Conservation (phyloP, 345 rosid species). For the Reutealis trisperma region DNA sequence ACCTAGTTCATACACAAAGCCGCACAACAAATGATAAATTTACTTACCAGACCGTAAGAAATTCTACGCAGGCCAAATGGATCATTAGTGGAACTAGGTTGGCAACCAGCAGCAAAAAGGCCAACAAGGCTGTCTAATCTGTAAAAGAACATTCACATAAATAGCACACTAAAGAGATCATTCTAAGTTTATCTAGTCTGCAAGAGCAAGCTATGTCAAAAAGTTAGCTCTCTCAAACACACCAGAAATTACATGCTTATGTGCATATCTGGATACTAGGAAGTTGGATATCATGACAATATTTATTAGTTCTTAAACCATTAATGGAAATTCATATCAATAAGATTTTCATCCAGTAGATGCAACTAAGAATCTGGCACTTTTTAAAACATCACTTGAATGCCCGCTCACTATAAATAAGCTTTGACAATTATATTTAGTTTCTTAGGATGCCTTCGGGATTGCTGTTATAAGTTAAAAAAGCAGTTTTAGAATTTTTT, state of each 20-base stretch:
- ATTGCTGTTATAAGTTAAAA: too few relatives aligned
- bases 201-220: background rate
- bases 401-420: background rate
- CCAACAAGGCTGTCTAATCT: constrained; percentile 96
- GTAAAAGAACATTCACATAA: constrained; percentile 28
- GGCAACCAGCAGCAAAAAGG: constrained; percentile 96
- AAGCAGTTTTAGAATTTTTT: too few relatives aligned
- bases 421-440: background rate
- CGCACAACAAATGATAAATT: constrained; percentile 15
- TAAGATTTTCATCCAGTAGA: too few relatives aligned
- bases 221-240: background rate
- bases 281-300: background rate
- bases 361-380: background rate
- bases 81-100: constrained; percentile 90
- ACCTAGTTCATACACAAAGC: background rate
- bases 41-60: constrained; percentile 88
- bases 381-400: background rate
- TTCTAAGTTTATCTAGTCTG: background rate
- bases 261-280: background rate
- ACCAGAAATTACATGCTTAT: background rate
- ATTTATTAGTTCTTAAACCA: background rate
- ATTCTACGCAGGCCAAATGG: constrained; percentile 95
- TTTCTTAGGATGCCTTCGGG: too few relatives aligned
- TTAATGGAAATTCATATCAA: background rate
- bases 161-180: constrained; percentile 7